These are phyloP conservation scores for Corylus heterophylla DNA, from an alignment of 306 rosid species.

Conservation along the genomic window DNA sequence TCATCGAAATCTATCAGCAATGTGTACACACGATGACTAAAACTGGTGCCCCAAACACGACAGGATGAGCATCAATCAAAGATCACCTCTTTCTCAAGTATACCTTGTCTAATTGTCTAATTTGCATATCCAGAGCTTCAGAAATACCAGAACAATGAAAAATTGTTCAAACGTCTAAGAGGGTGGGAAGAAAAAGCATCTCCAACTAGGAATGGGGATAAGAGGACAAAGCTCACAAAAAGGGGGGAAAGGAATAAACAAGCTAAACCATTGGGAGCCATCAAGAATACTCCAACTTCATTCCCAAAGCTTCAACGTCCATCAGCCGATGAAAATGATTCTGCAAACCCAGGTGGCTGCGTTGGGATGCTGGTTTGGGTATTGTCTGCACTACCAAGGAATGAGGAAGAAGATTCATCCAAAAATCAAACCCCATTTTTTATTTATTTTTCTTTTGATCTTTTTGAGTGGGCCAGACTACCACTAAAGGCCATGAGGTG, in stretches of 20 bases:
- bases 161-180: not conserved
- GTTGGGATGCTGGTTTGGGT: constrained; percentile 64
- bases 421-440: too few species aligned
- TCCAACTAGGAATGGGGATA: not conserved
- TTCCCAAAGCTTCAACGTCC: constrained; percentile 41
- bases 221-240: constrained; percentile 13
- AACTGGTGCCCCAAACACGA: not conserved
- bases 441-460: too few species aligned
- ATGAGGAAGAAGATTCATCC: constrained; percentile 31
- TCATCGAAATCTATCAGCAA: not conserved
- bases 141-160: constrained; percentile 8
- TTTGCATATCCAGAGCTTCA: constrained; percentile 21
- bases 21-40: not conserved
- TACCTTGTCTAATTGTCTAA: constrained; percentile 9
- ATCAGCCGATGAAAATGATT: constrained; percentile 49
- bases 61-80: not conserved
- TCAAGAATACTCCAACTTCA: not conserved
- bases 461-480: too few species aligned
- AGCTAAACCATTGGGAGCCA: not conserved
- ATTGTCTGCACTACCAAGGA: constrained; percentile 32
- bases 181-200: not conserved
- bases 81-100: not conserved
- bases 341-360: constrained; percentile 52
- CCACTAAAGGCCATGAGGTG: too few species aligned
- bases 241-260: not conserved